Evolutionary conservation across 73 alveolate genomes (phyloP).

Genomic region (Blepharisma japonicum): DNA sequence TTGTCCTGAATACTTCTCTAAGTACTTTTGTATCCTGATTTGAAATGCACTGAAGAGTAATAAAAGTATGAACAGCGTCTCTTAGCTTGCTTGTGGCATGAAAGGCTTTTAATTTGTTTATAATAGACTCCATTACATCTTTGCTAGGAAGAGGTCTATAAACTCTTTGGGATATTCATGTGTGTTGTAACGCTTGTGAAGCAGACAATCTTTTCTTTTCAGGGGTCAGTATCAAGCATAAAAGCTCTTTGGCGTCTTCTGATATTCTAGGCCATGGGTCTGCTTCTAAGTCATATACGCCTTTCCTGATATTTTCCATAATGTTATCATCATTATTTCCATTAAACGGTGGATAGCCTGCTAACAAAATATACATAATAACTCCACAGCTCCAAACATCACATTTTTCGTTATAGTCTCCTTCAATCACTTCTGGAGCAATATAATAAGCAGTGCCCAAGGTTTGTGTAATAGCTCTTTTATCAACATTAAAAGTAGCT

Average conservation of each 20-base stretch:
- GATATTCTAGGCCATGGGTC: constrained; percentile 52
- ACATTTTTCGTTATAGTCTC: constrained; percentile 62
- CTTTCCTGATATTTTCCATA: constrained; percentile 39
- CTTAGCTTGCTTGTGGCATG: constrained; percentile 14
- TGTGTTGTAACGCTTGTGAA: constrained; percentile 47
- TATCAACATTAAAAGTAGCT: constrained; percentile 45
- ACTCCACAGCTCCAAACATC: constrained; percentile 85
- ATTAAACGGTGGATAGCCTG: constrained; percentile 72
- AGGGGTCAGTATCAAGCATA: constrained; percentile 38
- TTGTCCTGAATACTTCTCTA: constrained; percentile 24
- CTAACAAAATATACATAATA: constrained; percentile 58
- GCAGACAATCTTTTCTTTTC: constrained; percentile 49
- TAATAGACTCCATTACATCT: constrained; percentile 19
- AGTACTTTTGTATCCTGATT: neutral
- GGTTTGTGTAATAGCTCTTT: constrained; percentile 41
- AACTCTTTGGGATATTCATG: constrained; percentile 43
- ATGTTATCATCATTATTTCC: constrained; percentile 58
- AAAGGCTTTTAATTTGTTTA: constrained; percentile 25
- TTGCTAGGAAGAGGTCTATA: constrained; percentile 9
- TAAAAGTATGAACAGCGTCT: constrained; percentile 19
- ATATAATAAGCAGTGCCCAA: constrained; percentile 69
- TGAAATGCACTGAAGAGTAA: constrained; percentile 10
- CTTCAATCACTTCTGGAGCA: constrained; percentile 74
- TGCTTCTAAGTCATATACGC: constrained; percentile 36
- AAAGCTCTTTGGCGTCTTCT: constrained; percentile 67